Percentiles rank a stretch among this genome's conserved stretches.
These are phyloP conservation scores for Fusarium napiforme DNA, from an alignment of 2,329 filamentous ascomycete species.

Conservation along the genomic window DNA sequence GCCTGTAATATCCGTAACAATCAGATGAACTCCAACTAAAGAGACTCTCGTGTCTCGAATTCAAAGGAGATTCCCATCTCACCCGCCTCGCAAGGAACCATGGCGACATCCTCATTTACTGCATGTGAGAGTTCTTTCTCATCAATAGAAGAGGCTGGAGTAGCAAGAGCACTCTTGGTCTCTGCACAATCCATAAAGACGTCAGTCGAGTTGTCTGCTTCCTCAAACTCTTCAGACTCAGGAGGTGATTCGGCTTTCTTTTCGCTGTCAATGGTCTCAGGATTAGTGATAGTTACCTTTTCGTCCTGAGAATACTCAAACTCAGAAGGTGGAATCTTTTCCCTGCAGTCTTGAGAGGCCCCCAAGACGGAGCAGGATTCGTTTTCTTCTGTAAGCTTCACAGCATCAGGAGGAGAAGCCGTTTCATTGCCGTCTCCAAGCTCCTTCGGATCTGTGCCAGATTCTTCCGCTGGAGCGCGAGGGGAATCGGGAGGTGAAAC, in stretches of 20 bases:
- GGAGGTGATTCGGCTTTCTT: not conserved
- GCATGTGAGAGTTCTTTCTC: not conserved
- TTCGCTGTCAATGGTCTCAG: not conserved
- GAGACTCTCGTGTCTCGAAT: conserved; percentile 1
- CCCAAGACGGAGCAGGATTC: not conserved
- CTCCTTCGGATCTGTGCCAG: not conserved
- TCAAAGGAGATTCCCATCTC: not conserved
- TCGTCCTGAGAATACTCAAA: not conserved
- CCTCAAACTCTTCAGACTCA: not conserved
- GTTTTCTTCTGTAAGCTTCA: not conserved
- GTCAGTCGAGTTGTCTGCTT: not conserved
- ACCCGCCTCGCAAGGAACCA: not conserved
- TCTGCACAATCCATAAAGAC: not conserved
- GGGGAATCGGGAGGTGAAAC: not conserved
- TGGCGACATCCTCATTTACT: no score
- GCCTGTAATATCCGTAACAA: not conserved
- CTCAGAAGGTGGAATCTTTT: not conserved
- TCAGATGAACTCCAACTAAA: not conserved
- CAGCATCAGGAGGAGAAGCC: not conserved
- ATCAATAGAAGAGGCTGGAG: not conserved
- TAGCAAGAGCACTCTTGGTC: not conserved
- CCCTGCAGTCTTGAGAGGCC: not conserved
- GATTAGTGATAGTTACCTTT: no score
- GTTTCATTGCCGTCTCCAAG: not conserved
- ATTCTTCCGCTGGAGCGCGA: not conserved